These are phyloP conservation scores for Phytophthora aleatoria DNA, from an alignment of 352 stramenopile species.

Conservation along the genomic window DNA sequence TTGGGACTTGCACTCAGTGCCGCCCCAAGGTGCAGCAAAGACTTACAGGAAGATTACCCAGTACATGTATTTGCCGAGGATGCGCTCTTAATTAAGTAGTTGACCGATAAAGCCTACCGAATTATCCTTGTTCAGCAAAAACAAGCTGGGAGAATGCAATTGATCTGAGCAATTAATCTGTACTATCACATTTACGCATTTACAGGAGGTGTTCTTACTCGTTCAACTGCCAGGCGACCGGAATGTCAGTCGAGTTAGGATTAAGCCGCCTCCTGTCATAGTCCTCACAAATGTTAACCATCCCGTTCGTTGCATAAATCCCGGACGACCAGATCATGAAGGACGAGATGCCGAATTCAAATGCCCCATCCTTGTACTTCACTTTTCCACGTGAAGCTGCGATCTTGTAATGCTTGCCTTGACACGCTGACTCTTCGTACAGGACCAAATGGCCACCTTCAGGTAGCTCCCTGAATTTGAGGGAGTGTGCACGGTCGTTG, in stretches of 20 bases:
- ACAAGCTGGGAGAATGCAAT: too few species aligned
- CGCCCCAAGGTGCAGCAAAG: too few species aligned
- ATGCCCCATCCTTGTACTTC: slow-evolving; percentile 17
- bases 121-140: too few species aligned
- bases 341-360: slow-evolving; percentile 21
- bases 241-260: slow-evolving; percentile 4
- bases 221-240: too few species aligned
- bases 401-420: slow-evolving; percentile 23
- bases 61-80: too few species aligned
- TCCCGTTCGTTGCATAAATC: slow-evolving; percentile 20
- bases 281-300: slow-evolving; percentile 24
- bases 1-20: background rate
- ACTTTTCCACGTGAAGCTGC: slow-evolving; percentile 1
- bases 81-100: too few species aligned
- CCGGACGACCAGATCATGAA: slow-evolving; percentile 26
- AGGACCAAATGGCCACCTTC: slow-evolving; percentile 12
- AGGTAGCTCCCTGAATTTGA: slow-evolving; percentile 19
- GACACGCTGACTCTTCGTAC: slow-evolving; percentile 14
- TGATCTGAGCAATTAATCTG: too few species aligned
- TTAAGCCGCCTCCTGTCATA: background rate
- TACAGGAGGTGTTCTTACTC: too few species aligned
- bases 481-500: slow-evolving; percentile 18
- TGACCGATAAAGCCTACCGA: too few species aligned
- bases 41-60: too few species aligned
- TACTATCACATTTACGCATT: too few species aligned